A percentile compares a stretch with the other conserved stretches of the same genome.
phyloP scores from a whole-genome alignment of 1,284 basidiomycete genomes.

The Leccinum fallax region DNA sequence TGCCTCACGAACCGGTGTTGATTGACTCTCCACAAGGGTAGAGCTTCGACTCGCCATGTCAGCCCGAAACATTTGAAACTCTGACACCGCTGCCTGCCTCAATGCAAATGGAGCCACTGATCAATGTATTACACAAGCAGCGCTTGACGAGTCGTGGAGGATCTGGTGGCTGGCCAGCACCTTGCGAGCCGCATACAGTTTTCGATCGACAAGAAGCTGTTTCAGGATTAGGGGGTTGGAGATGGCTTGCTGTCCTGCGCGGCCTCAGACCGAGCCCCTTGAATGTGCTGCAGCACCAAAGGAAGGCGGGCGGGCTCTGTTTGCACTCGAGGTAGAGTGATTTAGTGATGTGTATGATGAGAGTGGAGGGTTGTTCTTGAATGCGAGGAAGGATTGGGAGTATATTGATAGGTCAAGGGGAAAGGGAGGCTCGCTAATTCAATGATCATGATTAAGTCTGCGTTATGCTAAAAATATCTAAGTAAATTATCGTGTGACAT shows the following conservation, averaged over 20 bases:
- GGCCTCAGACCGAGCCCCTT: constrained; percentile 23
- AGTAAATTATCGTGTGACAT: too few relatives aligned
- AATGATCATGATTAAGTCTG: too few relatives aligned
- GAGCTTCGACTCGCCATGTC: constrained; percentile 64
- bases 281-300: constrained; percentile 19
- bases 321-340: constrained; percentile 49
- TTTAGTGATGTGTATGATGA: constrained; percentile 60
- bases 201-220: too few relatives aligned
- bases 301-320: constrained; percentile 28
- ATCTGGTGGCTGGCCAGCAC: constrained; percentile 70
- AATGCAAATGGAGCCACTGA: constrained; percentile 80
- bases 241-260: constrained; percentile 53
- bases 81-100: constrained; percentile 68
- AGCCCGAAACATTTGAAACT: constrained; percentile 75
- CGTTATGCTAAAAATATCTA: too few relatives aligned
- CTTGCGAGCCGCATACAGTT: too few relatives aligned
- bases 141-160: constrained; percentile 67
- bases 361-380: constrained; percentile 45
- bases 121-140: constrained; percentile 84
- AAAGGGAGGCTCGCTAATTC: constrained; percentile 27
- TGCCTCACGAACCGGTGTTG: constrained; percentile 66
- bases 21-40: constrained; percentile 59
- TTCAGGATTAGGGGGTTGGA: too few relatives aligned
- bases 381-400: constrained; percentile 58
- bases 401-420: constrained; percentile 52